Percentiles rank a stretch among this genome's conserved stretches.
Evolutionary conservation across 306 rosid species (phyloP).

Genomic region (Biancaea sappan): DNA sequence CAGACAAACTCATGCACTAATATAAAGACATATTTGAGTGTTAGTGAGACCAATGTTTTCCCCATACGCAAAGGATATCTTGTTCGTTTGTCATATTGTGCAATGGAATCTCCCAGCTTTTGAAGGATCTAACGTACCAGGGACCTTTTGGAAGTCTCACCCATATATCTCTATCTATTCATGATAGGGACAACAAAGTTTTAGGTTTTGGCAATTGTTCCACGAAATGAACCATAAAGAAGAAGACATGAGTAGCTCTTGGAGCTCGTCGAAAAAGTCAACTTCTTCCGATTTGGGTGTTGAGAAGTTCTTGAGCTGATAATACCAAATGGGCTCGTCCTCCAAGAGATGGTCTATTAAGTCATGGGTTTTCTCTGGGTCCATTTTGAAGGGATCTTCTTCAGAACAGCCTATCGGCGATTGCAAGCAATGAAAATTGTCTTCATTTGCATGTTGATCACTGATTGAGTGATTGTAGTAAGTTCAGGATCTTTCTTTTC

Average conservation of each 20-base stretch:
- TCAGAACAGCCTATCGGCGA: conserved; percentile 43
- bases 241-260: conserved; percentile 60
- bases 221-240: conserved; percentile 35
- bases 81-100: conserved; percentile 14
- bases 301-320: conserved; percentile 42
- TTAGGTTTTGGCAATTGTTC: neutral
- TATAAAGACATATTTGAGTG: neutral
- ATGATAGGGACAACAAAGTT: neutral
- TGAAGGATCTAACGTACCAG: neutral
- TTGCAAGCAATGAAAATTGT: conserved; percentile 40
- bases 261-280: conserved; percentile 68
- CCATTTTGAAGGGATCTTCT: conserved; percentile 41
- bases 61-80: neutral
- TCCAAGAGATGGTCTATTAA: conserved; percentile 36
- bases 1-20: neutral
- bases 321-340: conserved; percentile 43
- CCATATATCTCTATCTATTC: neutral
- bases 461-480: neutral
- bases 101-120: conserved; percentile 21
- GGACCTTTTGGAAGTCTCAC: neutral
- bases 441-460: conserved; percentile 14
- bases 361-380: conserved; percentile 35
- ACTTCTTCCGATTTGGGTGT: conserved; percentile 43
- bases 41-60: neutral
- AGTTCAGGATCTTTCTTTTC: conserved; percentile 19